These are phyloP conservation scores for Arxiozyma bovina DNA, from an alignment of 1,139 yeast genomes.

Conservation along the genomic window DNA sequence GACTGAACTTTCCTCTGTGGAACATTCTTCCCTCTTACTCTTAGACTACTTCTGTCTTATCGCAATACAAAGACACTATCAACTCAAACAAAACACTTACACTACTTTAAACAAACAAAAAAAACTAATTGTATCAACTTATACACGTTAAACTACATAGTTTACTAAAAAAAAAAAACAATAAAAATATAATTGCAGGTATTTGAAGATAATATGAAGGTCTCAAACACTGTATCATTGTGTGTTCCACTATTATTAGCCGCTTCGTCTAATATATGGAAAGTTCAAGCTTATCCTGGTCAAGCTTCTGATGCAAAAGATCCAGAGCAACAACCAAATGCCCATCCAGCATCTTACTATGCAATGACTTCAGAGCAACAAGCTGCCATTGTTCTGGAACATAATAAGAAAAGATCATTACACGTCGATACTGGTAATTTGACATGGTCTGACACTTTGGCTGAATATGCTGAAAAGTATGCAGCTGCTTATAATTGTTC, in stretches of 20 bases:
- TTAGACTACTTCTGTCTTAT: no score
- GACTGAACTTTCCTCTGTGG: no score
- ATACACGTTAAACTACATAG: no score
- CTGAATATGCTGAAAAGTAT: conserved; percentile 36
- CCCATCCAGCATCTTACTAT: not conserved
- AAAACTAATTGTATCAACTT: no score
- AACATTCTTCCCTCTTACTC: no score
- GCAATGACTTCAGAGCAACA: not conserved
- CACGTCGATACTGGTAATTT: conserved; percentile 46
- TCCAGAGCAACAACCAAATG: not conserved
- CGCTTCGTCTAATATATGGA: not conserved
- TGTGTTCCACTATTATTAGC: not conserved
- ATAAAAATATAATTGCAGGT: no score
- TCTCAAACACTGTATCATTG: not conserved
- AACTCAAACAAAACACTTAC: no score
- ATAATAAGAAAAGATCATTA: conserved; percentile 45
- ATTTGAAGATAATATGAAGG: not conserved
- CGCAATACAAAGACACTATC: no score
- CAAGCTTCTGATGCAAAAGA: not conserved
- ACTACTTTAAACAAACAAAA: no score
- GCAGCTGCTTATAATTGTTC: conserved; percentile 43
- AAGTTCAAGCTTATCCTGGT: not conserved
- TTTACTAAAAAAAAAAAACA: no score
- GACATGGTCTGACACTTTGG: conserved; percentile 41
- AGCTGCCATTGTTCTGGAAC: conserved; percentile 35